Evolutionary conservation across 768 basidiomycete genomes (phyloP).

Genomic region (Amanita rimosa): DNA sequence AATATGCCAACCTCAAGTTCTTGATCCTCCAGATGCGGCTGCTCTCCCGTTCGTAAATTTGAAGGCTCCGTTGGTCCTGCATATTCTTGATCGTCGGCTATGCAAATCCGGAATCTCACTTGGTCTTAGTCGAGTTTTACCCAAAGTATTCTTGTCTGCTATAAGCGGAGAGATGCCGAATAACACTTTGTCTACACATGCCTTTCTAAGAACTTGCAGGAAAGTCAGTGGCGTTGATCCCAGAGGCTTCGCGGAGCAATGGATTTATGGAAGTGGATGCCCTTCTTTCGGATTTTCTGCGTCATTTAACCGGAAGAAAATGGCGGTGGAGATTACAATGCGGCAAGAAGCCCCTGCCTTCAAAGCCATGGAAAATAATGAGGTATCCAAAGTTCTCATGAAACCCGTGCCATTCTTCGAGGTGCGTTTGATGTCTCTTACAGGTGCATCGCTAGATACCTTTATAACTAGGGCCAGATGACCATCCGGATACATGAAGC

Average conservation of each 20-base stretch:
- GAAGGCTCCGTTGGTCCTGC: conserved; percentile 91
- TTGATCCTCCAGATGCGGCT: conserved; percentile 76
- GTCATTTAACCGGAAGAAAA: conserved; percentile 93
- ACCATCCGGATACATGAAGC: conserved; percentile 98
- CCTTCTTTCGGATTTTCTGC: conserved; percentile 86
- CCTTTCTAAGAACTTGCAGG: conserved; percentile 83
- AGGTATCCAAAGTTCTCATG: conserved; percentile 48
- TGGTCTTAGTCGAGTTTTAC: conserved; percentile 88
- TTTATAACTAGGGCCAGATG: conserved; percentile 73
- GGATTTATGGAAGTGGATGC: conserved; percentile 97
- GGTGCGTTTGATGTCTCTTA: conserved; percentile 23
- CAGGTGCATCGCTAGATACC: not conserved
- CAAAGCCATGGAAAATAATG: conserved; percentile 58
- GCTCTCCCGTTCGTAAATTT: conserved; percentile 84
- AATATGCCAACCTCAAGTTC: conserved; percentile 80
- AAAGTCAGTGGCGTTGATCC: conserved; percentile 91
- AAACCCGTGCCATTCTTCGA: conserved; percentile 90
- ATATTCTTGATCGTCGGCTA: conserved; percentile 88
- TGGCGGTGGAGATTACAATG: conserved; percentile 96
- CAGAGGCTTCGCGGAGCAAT: conserved; percentile 91
- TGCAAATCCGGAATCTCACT: conserved; percentile 93
- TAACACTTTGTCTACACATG: conserved; percentile 80
- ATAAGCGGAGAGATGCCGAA: conserved; percentile 83
- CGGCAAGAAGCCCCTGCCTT: conserved; percentile 78
- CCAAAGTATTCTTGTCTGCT: conserved; percentile 89